Percentiles rank a stretch among this genome's conserved stretches.
phyloP scores from a whole-genome alignment of 2,329 filamentous ascomycete genomes.

The Aplosporella prunicola region DNA sequence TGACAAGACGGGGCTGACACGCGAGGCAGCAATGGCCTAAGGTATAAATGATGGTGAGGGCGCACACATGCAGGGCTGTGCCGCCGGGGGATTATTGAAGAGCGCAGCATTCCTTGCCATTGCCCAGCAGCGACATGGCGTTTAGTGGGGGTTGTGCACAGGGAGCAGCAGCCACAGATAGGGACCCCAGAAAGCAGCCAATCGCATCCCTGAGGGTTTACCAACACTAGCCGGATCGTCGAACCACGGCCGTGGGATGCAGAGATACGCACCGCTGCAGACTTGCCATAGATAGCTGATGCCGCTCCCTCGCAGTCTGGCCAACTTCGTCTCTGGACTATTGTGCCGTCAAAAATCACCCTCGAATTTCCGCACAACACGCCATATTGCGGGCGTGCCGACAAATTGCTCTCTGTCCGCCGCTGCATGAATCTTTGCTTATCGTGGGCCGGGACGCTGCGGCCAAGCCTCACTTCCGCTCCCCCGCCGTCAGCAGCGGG shows the following conservation, averaged over 20 bases:
- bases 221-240: too few species aligned
- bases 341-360: too few species aligned
- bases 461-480: constrained; percentile 3
- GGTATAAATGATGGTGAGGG: not conserved
- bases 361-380: constrained; percentile 1
- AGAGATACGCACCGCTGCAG: too few species aligned
- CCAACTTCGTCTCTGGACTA: too few species aligned
- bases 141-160: not conserved
- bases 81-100: not conserved
- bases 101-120: not conserved
- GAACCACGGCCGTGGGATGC: constrained; percentile 23
- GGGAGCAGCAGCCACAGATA: constrained; percentile 9
- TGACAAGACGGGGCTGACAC: constrained; percentile 4
- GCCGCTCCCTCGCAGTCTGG: too few species aligned
- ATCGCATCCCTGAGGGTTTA: not conserved
- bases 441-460: constrained; percentile 4
- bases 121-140: not conserved
- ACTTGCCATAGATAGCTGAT: too few species aligned
- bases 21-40: constrained; percentile 7
- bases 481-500: too few species aligned
- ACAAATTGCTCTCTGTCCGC: constrained; percentile 1
- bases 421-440: constrained; percentile 9
- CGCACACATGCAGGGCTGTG: not conserved
- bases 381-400: constrained; percentile 2
- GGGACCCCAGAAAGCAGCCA: constrained; percentile 1